Base-by-base conservation (phyloP, 2,329 filamentous ascomycete genomes). In the Hymenoscyphus fraxineus region DNA sequence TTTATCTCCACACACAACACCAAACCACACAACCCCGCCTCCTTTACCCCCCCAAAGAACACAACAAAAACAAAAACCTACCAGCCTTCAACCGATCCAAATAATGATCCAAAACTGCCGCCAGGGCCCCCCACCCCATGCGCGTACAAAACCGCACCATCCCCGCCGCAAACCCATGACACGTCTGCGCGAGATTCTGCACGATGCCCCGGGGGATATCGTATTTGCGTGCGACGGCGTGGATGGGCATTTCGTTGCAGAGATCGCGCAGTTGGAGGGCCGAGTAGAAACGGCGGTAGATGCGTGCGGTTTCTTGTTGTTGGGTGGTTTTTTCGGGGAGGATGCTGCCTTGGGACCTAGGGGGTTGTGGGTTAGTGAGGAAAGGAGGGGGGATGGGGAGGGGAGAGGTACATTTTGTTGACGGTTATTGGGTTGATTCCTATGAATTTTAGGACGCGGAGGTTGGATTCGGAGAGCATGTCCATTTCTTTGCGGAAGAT, bases 101-200 rank as follows among this genome's bases (percentile, higher is more conserved):
- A 77, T 91, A 92, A 72, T 93, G 90, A 68, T 92, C 88, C 39
- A 93, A 79, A 6, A 89, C 87, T 4, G 87, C 88, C 6, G 86
- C 85, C 73, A 93, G 84, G 70, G 89, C 86, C 1, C 84, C 85
- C 88, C 89, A 92, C 1, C 83, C 86, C 90, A 93, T 92, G 19
- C 85, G 82, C 69, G 91, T 83, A 72, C 90, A 93, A 72, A 93
- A 93, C 69, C 90, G 92, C 65, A 93, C 85, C 81, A 92, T 91
- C 3, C 89, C 89, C 1, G 88, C 88, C 3, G 89, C 90, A 72
- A 93, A 93, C 0, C 90, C 90, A 68, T 92, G 87, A 69, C 90
- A 92, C 1, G 87, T 89, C 70, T 92, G 89, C 2, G 89, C 85
- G 1, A 93, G 80, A 22, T 82, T 90, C 75, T 93, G 90, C 12